A percentile compares a stretch with the other conserved stretches of the same genome.
These are phyloP conservation scores for Rhodotorula sp. DNA, from an alignment of 1,284 basidiomycete species.

Conservation along the genomic window DNA sequence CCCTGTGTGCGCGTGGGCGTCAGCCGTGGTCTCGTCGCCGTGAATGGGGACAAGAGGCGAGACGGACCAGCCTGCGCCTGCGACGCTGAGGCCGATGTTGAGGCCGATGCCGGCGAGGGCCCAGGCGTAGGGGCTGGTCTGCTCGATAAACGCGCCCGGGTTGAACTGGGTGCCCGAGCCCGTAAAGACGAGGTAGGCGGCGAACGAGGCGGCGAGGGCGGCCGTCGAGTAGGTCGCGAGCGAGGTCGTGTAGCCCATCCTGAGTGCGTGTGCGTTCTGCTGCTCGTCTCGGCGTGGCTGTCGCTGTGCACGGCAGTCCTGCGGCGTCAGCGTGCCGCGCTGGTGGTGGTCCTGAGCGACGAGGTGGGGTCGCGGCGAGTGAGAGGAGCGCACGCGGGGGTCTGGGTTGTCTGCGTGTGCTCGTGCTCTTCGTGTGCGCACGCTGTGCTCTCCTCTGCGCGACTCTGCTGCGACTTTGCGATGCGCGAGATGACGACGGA, in stretches of 20 bases:
- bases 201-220: conserved; percentile 16
- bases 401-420: no score
- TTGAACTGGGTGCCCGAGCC: conserved; percentile 64
- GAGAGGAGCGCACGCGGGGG: no score
- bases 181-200: conserved; percentile 35
- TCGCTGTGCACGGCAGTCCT: no score
- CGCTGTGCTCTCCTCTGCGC: no score
- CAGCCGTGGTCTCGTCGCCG: neutral
- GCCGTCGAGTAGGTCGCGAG: conserved; percentile 19
- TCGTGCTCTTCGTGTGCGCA: no score
- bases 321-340: no score
- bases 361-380: no score
- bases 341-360: no score
- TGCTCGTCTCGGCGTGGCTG: neutral
- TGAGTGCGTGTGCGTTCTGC: neutral
- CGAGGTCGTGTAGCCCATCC: conserved; percentile 10
- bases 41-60: neutral
- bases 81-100: conserved; percentile 88
- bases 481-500: no score
- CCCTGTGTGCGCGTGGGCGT: conserved; percentile 61
- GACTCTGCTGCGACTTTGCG: no score
- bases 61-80: conserved; percentile 91
- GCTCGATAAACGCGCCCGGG: conserved; percentile 85
- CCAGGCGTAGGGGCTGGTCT: conserved; percentile 92
- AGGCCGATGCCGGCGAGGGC: conserved; percentile 86